Conservation (phyloP, 345 rosid species). For the Populus simonii region DNA sequence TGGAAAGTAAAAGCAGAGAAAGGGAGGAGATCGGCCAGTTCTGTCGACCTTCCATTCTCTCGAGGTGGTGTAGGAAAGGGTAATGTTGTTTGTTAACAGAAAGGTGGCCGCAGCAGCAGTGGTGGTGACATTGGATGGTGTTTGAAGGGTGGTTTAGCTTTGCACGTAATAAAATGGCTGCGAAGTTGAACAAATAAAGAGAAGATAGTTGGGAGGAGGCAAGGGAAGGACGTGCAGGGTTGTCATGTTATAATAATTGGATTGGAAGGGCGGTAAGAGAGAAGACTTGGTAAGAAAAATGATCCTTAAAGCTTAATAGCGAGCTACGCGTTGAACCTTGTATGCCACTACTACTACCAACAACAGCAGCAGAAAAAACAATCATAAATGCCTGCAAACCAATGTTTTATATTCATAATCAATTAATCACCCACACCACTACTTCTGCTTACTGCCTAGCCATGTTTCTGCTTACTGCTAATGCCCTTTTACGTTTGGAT, state of each 20-base stretch:
- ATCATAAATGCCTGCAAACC: background rate
- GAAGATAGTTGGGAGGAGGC: conserved; percentile 46
- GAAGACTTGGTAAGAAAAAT: conserved; percentile 11
- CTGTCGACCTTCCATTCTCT: conserved; percentile 36
- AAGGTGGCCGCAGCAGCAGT: background rate
- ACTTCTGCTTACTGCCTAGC: too few species aligned
- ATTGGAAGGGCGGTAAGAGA: background rate
- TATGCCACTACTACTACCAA: background rate
- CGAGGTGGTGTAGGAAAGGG: background rate
- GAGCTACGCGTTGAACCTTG: conserved; percentile 34
- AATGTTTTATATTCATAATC: too few species aligned
- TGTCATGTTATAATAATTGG: conserved; percentile 14
- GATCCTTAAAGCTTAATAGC: conserved; percentile 5
- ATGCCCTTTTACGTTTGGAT: too few species aligned
- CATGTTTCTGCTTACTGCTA: too few species aligned
- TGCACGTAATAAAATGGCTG: conserved; percentile 13
- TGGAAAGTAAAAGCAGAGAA: conserved; percentile 15
- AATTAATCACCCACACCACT: too few species aligned
- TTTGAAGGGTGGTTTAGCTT: background rate
- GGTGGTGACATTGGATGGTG: background rate
- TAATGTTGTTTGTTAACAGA: background rate
- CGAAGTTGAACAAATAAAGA: background rate
- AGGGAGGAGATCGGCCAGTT: conserved; percentile 2
- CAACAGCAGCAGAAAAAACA: background rate
- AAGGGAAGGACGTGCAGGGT: conserved; percentile 44